Conservation (phyloP, 257 asterid genomes). For the Solanum sejunctum region DNA sequence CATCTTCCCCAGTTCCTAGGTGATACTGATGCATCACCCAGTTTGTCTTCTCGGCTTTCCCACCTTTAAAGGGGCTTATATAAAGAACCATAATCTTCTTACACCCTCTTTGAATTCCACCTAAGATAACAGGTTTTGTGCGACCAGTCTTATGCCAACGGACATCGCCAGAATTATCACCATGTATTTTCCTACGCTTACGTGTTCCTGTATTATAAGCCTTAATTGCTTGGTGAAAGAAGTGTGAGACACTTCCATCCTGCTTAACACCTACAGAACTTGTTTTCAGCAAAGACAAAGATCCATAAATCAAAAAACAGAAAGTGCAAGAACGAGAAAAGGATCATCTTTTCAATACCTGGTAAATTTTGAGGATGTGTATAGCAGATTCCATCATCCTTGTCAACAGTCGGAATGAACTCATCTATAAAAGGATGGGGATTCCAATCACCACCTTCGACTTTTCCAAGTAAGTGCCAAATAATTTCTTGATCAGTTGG, state of each 20-base stretch:
- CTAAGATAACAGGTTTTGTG: constrained; percentile 72
- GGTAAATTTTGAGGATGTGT: constrained; percentile 93
- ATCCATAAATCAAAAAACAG: background rate
- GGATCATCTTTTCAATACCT: constrained; percentile 25
- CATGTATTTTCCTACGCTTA: constrained; percentile 82
- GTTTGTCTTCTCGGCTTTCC: constrained; percentile 82
- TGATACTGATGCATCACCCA: constrained; percentile 99
- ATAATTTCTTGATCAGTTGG: constrained; percentile 86
- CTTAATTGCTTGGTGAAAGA: constrained; percentile 88
- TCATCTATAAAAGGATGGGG: constrained; percentile 82
- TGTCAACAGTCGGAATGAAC: constrained; percentile 69
- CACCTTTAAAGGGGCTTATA: constrained; percentile 56
- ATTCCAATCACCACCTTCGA: constrained; percentile 25
- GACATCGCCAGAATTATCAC: constrained; percentile 59
- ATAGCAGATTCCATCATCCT: constrained; percentile 92
- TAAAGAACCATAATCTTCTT: constrained; percentile 95
- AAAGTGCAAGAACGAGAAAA: background rate
- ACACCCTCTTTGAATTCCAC: constrained; percentile 85
- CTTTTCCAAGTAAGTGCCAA: constrained; percentile 79
- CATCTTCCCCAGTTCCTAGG: constrained; percentile 82
- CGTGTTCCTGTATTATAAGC: constrained; percentile 91
- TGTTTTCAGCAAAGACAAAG: background rate
- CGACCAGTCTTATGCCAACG: constrained; percentile 99
- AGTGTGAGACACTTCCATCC: constrained; percentile 83
- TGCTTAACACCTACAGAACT: constrained; percentile 67